phyloP scores from a whole-genome alignment of 2,329 filamentous ascomycete genomes.

The Penicillium palitans region DNA sequence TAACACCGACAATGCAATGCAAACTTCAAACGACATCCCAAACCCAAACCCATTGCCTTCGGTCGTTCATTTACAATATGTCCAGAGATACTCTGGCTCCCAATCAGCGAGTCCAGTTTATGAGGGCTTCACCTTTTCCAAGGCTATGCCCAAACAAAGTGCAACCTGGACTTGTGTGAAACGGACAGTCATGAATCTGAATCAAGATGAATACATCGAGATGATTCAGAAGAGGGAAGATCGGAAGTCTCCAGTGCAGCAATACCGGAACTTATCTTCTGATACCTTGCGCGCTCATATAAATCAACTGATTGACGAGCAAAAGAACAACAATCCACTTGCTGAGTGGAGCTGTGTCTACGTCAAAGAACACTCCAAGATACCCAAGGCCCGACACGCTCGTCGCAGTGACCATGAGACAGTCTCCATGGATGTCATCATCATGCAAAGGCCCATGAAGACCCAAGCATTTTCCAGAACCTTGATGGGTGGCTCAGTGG shows the following conservation, averaged over 20 bases:
- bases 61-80: neutral
- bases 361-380: slow-evolving; percentile 33
- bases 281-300: slow-evolving; percentile 36
- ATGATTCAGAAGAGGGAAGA: slow-evolving; percentile 34
- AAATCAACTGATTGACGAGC: slow-evolving; percentile 37
- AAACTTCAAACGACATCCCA: neutral
- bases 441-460: slow-evolving; percentile 32
- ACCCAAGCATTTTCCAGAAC: slow-evolving; percentile 18
- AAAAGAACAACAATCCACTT: slow-evolving; percentile 29
- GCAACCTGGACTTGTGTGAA: slow-evolving; percentile 35
- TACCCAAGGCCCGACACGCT: slow-evolving; percentile 30
- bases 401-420: slow-evolving; percentile 33
- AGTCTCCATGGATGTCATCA: slow-evolving; percentile 36
- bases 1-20: neutral
- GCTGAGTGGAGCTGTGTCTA: slow-evolving; percentile 44
- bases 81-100: neutral
- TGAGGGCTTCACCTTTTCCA: slow-evolving; percentile 41
- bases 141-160: slow-evolving; percentile 32
- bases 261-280: slow-evolving; percentile 32
- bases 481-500: slow-evolving; percentile 17
- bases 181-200: slow-evolving; percentile 32
- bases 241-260: slow-evolving; percentile 28
- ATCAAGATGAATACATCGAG: slow-evolving; percentile 33
- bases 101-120: slow-evolving; percentile 20
- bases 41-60: no score